A percentile compares a stretch with the other conserved stretches of the same genome.
These are phyloP conservation scores for Colletotrichum horii DNA, from an alignment of 2,329 filamentous ascomycete genomes.

Conservation along the genomic window DNA sequence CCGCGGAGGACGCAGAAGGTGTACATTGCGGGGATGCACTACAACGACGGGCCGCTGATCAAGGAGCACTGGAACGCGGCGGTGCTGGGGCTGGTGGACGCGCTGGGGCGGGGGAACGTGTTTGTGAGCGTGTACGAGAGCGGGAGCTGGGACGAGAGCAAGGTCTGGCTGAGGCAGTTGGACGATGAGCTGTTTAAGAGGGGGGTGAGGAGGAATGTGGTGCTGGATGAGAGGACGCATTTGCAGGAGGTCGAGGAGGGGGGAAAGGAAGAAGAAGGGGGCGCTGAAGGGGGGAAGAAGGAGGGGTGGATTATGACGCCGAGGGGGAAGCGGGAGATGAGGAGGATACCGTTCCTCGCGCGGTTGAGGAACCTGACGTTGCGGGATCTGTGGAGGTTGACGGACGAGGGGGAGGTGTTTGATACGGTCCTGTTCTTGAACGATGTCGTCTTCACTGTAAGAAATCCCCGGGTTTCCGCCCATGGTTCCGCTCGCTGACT, in stretches of 20 bases:
- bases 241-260: conserved; percentile 52
- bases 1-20: conserved; percentile 47
- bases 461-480: not conserved
- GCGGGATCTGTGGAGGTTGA: conserved; percentile 58
- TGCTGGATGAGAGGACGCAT: conserved; percentile 64
- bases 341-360: conserved; percentile 74
- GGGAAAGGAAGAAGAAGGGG: not conserved
- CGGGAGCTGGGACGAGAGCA: conserved; percentile 73
- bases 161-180: conserved; percentile 62
- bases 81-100: conserved; percentile 59
- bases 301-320: conserved; percentile 71
- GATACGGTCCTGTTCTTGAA: conserved; percentile 68
- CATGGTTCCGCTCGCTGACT: not conserved
- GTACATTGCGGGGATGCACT: conserved; percentile 74
- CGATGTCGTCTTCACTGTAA: conserved; percentile 66
- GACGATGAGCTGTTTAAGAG: conserved; percentile 57
- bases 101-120: conserved; percentile 67
- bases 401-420: conserved; percentile 53
- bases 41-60: conserved; percentile 68
- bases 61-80: conserved; percentile 67
- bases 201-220: conserved; percentile 59
- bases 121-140: conserved; percentile 73
- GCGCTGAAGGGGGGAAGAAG: conserved; percentile 31
- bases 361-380: conserved; percentile 68
- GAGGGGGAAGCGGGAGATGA: conserved; percentile 56